A percentile compares a stretch with the other conserved stretches of the same genome.
phyloP scores from a whole-genome alignment of 306 rosid genomes.

The Echinosophora koreensis region DNA sequence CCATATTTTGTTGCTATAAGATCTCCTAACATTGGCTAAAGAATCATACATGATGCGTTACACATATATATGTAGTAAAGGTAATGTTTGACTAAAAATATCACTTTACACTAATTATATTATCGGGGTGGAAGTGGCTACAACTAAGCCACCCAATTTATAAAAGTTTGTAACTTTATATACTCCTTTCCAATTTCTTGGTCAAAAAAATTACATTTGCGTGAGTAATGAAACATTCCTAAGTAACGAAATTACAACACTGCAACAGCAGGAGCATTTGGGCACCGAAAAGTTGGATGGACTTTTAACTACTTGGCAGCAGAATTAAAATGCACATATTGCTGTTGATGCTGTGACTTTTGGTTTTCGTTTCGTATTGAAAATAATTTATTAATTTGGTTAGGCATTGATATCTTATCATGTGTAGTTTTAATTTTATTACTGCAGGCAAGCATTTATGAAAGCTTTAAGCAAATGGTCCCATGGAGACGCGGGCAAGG shows the following conservation, averaged over 20 bases:
- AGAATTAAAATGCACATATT: not conserved
- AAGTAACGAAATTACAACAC: not conserved
- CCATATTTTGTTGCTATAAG: not conserved
- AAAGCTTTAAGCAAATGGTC: conserved; percentile 83
- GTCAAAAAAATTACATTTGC: conserved; percentile 10
- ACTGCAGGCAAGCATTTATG: conserved; percentile 76
- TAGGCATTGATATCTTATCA: conserved; percentile 40
- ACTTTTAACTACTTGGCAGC: conserved; percentile 29
- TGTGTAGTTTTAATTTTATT: conserved; percentile 20
- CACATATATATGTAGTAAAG: not conserved
- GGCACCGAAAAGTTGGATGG: conserved; percentile 46
- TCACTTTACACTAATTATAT: not conserved
- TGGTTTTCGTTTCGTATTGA: conserved; percentile 11
- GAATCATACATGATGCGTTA: conserved; percentile 17
- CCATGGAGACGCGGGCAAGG: conserved; percentile 80
- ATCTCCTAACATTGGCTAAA: not conserved
- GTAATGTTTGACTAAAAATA: conserved; percentile 39
- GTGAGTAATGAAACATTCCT: conserved; percentile 11
- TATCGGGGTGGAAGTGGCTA: conserved; percentile 8
- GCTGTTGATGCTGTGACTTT: not conserved
- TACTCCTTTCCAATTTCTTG: not conserved
- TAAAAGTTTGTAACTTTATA: not conserved
- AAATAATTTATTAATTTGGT: conserved; percentile 5
- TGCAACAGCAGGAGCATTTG: conserved; percentile 13
- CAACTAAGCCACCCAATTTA: conserved; percentile 26